Base-by-base conservation (phyloP, 2,329 filamentous ascomycete species). In the Colletotrichum tofieldiae region DNA sequence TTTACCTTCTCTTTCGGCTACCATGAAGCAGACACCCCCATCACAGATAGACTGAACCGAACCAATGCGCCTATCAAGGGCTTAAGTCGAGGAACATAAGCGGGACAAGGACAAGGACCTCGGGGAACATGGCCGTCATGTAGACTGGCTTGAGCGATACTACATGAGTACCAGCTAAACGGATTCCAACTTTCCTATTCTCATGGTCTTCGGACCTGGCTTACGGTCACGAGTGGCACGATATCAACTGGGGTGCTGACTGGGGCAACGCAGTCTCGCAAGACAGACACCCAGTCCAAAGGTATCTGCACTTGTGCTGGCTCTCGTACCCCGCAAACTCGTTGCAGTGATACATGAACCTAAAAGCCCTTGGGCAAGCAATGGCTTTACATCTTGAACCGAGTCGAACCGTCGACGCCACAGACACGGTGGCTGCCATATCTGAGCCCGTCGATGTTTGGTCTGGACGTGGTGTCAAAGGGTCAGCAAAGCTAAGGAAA, bases 291-390 rank as follows among this genome's bases (percentile, higher is more conserved):
- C 54, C 26, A 9, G 23, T 37, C 20, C 4, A 9, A 20, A 5
- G 20, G 41, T 23, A 29, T 2, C 1, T 18, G 14, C 20, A 18
- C n/a, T 16, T 61, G 8, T n/a, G 20, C 43, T 55, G 62, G 29
- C 37, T 54, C 54, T 60, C 54, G 67, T 54, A 60, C 54, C 37
- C 54, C 54, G 18, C 62, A 60, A 69, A 32, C 47, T 20, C 37
- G 32, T 66, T 55, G 63, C 63, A 26, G 55, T 23, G 32, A 41
- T 67, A 56, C 54, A 66, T 49, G 55, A 61, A 63, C 54, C 56
- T 18, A 12, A 39, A 49, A 16, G n/a, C 2, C 16, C 32, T 20
- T 47, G 4, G 23, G 55, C 32, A 26, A 37, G 14, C 23, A 14
- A 41, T 20, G 55, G 5, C 20, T 41, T 39, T 9, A 11, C 47